Evolutionary conservation across 179 eudicot species (phyloP).

Genomic region (Silene vulgaris): DNA sequence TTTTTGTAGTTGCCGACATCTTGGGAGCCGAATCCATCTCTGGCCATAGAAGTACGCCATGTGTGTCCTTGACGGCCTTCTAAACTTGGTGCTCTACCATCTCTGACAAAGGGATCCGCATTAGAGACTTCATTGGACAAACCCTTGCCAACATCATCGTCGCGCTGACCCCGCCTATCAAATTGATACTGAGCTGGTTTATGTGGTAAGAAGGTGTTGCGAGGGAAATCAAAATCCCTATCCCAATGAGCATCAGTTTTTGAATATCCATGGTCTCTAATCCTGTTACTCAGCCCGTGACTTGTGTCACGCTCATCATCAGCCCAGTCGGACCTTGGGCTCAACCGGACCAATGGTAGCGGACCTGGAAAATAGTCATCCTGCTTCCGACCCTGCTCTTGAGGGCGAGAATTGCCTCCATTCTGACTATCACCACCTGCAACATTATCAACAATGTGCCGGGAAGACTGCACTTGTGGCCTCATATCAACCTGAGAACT

Average conservation of each 20-base stretch:
- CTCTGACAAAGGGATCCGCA: slow-evolving; percentile 39
- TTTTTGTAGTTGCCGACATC: slow-evolving; percentile 30
- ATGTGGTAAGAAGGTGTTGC: slow-evolving; percentile 50
- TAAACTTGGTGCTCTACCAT: slow-evolving; percentile 39
- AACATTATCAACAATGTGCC: slow-evolving; percentile 30
- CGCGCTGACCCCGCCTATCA: slow-evolving; percentile 59
- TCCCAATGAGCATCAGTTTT: slow-evolving; percentile 71
- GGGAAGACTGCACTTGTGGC: slow-evolving; percentile 39
- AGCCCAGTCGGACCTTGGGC: slow-evolving; percentile 92
- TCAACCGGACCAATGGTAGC: slow-evolving; percentile 65
- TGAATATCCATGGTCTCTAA: slow-evolving; percentile 53
- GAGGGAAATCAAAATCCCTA: slow-evolving; percentile 72
- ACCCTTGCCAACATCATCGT: slow-evolving; percentile 50
- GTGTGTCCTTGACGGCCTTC: slow-evolving; percentile 50
- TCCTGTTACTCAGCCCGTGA: slow-evolving; percentile 49
- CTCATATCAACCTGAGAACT: slow-evolving; percentile 41
- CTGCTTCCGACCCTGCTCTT: slow-evolving; percentile 44
- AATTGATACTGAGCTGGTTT: slow-evolving; percentile 49
- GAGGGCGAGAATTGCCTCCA: slow-evolving; percentile 32
- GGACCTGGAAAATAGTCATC: slow-evolving; percentile 57
- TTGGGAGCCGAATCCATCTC: slow-evolving; percentile 35
- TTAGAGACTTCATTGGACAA: slow-evolving; percentile 49
- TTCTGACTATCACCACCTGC: slow-evolving; percentile 32
- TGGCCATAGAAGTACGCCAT: slow-evolving; percentile 46
- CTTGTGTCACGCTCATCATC: slow-evolving; percentile 99